Percentiles rank a stretch among this genome's conserved stretches.
Conservation (phyloP, 345 rosid genomes). For the Pelargonium nanum region DNA sequence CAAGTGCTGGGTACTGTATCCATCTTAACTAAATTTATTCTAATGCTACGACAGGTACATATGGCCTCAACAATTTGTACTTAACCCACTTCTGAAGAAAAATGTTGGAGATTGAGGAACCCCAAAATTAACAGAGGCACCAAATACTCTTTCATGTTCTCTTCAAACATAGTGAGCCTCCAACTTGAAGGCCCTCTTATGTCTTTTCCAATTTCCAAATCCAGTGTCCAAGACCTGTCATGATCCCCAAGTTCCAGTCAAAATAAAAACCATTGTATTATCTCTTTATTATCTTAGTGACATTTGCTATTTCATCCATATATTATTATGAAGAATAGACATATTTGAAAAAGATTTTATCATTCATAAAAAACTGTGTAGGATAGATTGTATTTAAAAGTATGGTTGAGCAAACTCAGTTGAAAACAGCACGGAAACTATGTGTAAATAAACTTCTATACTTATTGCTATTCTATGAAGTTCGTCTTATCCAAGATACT, state of each 20-base stretch:
- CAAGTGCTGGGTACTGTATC: not conserved
- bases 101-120: constrained; percentile 9
- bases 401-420: too few species aligned
- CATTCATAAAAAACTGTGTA: too few species aligned
- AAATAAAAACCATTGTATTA: not conserved
- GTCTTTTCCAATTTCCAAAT: constrained; percentile 14
- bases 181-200: constrained; percentile 9
- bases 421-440: too few species aligned
- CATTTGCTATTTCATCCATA: too few species aligned
- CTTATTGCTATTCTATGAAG: not conserved
- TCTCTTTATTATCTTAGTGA: not conserved
- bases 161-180: constrained; percentile 25
- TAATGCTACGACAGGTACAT: constrained; percentile 1
- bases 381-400: too few species aligned
- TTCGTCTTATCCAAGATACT: not conserved
- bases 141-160: constrained; percentile 13
- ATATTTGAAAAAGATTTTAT: too few species aligned
- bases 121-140: constrained; percentile 11
- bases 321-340: too few species aligned
- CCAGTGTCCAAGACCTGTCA: constrained; percentile 30
- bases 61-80: constrained; percentile 1
- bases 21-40: not conserved
- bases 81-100: constrained; percentile 36
- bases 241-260: constrained; percentile 1
- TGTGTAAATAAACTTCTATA: not conserved